phyloP scores from a whole-genome alignment of 805 yeast species.

The Lachancea mirantina region DNA sequence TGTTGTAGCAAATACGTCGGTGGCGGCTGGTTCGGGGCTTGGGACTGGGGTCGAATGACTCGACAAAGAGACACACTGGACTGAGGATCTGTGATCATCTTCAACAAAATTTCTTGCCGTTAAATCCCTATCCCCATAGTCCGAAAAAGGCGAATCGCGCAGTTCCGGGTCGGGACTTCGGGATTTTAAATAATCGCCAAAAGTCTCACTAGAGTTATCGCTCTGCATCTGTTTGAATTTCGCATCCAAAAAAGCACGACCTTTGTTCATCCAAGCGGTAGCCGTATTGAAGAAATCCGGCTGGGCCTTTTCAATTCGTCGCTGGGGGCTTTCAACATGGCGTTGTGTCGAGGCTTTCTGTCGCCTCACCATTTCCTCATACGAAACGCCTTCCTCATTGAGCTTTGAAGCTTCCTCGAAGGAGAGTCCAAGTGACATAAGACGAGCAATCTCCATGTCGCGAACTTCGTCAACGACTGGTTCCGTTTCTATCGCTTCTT shows the following conservation, averaged over 20 bases:
- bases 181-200: constrained; percentile 1
- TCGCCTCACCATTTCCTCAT: constrained; percentile 16
- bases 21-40: too few relatives aligned
- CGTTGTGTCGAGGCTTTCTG: constrained; percentile 1
- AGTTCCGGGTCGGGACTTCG: too few relatives aligned
- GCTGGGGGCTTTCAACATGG: background rate
- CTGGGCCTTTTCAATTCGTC: background rate
- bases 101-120: too few relatives aligned
- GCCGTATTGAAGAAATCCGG: constrained; percentile 23
- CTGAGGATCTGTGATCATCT: too few relatives aligned
- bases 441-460: constrained; percentile 30
- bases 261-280: constrained; percentile 24
- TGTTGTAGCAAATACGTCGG: too few relatives aligned
- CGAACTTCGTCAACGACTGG: constrained; percentile 26
- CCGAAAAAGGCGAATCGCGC: too few relatives aligned
- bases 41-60: too few relatives aligned
- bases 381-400: constrained; percentile 21
- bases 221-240: constrained; percentile 4
- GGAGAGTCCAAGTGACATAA: constrained; percentile 28
- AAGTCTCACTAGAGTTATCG: constrained; percentile 1
- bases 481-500: background rate
- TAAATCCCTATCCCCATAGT: too few relatives aligned
- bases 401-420: constrained; percentile 18
- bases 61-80: too few relatives aligned
- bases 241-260: constrained; percentile 26